Evolutionary conservation across 163 green algal genomes (phyloP).

Genomic region (Scenedesmus sp.): DNA sequence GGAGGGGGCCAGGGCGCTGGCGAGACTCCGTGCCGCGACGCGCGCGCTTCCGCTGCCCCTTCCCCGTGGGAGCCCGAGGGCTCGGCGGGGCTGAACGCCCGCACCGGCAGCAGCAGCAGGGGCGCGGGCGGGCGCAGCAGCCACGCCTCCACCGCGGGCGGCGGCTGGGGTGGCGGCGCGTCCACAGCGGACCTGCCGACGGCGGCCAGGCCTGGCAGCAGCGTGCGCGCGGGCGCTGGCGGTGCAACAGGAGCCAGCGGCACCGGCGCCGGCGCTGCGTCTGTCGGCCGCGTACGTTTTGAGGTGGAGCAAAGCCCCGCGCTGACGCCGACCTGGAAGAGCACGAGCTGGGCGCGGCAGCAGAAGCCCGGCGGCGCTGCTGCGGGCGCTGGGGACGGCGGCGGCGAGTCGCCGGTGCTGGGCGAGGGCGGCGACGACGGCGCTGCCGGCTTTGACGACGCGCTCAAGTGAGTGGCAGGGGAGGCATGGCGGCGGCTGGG

Average conservation of each 20-base stretch:
- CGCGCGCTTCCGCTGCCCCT: conserved; percentile 22
- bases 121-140: background rate
- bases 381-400: conserved; percentile 13
- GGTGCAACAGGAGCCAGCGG: conserved; percentile 20
- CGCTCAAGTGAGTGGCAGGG: conserved; percentile 36
- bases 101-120: conserved; percentile 1
- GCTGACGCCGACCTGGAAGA: conserved; percentile 82
- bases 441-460: conserved; percentile 57
- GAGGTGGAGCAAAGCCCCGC: conserved; percentile 75
- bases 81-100: background rate
- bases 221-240: background rate
- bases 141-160: background rate
- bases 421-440: conserved; percentile 32
- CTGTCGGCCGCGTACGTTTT: conserved; percentile 71
- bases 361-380: conserved; percentile 24
- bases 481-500: too few relatives aligned
- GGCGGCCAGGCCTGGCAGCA: conserved; percentile 39
- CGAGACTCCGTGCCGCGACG: background rate
- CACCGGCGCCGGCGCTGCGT: background rate
- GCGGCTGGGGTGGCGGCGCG: background rate
- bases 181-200: conserved; percentile 10
- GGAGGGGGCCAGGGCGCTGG: background rate
- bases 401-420: conserved; percentile 73
- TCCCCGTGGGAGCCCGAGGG: conserved; percentile 47
- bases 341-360: conserved; percentile 70